Evolutionary conservation across 1,284 basidiomycete species (phyloP).

Genomic region (Sporisorium scitamineum): DNA sequence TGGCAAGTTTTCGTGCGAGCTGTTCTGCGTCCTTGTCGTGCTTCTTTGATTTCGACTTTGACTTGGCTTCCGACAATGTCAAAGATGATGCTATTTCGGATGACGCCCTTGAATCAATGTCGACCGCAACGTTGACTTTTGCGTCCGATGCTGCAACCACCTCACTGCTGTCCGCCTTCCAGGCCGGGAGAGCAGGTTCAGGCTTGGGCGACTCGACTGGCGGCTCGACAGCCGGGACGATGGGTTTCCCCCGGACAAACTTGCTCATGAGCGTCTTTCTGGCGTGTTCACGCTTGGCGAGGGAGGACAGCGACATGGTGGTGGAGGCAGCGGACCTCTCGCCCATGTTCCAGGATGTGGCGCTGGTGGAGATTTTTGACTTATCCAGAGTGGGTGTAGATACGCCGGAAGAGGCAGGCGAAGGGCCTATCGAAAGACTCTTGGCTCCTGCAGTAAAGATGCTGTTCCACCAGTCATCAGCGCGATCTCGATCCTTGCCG

Average conservation of each 20-base stretch:
- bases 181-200: neutral
- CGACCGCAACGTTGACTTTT: slow-evolving; percentile 16
- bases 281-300: slow-evolving; percentile 65
- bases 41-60: slow-evolving; percentile 1
- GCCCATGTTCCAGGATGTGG: slow-evolving; percentile 31
- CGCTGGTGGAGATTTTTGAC: slow-evolving; percentile 6
- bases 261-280: slow-evolving; percentile 63
- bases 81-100: neutral
- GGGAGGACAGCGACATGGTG: slow-evolving; percentile 54
- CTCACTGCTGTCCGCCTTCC: neutral
- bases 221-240: slow-evolving; percentile 29
- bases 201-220: slow-evolving; percentile 5
- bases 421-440: slow-evolving; percentile 48
- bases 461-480: slow-evolving; percentile 69
- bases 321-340: slow-evolving; percentile 24
- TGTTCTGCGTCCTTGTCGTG: slow-evolving; percentile 17
- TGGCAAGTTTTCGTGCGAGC: slow-evolving; percentile 30
- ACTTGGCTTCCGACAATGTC: neutral
- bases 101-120: slow-evolving; percentile 11
- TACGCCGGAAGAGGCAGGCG: slow-evolving; percentile 22
- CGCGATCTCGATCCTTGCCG: slow-evolving; percentile 66
- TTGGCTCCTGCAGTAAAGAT: slow-evolving; percentile 65
- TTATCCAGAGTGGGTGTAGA: slow-evolving; percentile 19
- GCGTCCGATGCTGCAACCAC: slow-evolving; percentile 25
- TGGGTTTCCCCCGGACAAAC: slow-evolving; percentile 61